Percentiles rank a stretch among this genome's conserved stretches.
Evolutionary conservation across 176 grass and related monocot species (phyloP).

Genomic region (Raddia guianensis): DNA sequence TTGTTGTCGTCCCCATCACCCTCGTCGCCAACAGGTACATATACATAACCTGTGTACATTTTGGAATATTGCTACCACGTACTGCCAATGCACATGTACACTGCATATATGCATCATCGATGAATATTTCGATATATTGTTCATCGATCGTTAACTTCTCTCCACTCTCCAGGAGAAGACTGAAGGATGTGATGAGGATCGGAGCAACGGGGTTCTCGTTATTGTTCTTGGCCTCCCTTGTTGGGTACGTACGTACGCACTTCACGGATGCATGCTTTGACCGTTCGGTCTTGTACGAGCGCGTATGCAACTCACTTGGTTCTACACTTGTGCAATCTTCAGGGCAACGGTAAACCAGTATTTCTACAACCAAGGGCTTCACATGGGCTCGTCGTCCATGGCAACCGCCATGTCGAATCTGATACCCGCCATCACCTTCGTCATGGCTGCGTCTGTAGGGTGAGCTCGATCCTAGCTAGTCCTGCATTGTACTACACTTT

Average conservation of each 20-base stretch:
- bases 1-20: too few species aligned
- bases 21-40: too few species aligned
- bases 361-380: slow-evolving; percentile 58
- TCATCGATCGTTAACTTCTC: too few species aligned
- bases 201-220: slow-evolving; percentile 57
- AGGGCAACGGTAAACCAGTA: slow-evolving; percentile 64
- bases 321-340: not conserved
- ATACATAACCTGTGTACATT: too few species aligned
- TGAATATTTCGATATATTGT: too few species aligned
- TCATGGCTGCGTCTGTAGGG: slow-evolving; percentile 67
- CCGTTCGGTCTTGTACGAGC: too few species aligned
- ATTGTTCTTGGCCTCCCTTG: slow-evolving; percentile 63
- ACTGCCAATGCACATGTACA: too few species aligned
- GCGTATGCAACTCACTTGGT: not conserved
- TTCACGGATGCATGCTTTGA: not conserved
- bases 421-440: slow-evolving; percentile 64
- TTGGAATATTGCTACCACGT: too few species aligned
- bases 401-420: slow-evolving; percentile 76
- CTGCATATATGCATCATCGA: too few species aligned
- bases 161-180: slow-evolving; percentile 49
- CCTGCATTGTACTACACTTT: not conserved
- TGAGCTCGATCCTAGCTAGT: slow-evolving; percentile 34
- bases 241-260: slow-evolving; percentile 56
- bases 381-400: slow-evolving; percentile 61
- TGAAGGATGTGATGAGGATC: slow-evolving; percentile 36